These are phyloP conservation scores for Davidsoniella australis DNA, from an alignment of 2,329 filamentous ascomycete genomes.

Conservation along the genomic window DNA sequence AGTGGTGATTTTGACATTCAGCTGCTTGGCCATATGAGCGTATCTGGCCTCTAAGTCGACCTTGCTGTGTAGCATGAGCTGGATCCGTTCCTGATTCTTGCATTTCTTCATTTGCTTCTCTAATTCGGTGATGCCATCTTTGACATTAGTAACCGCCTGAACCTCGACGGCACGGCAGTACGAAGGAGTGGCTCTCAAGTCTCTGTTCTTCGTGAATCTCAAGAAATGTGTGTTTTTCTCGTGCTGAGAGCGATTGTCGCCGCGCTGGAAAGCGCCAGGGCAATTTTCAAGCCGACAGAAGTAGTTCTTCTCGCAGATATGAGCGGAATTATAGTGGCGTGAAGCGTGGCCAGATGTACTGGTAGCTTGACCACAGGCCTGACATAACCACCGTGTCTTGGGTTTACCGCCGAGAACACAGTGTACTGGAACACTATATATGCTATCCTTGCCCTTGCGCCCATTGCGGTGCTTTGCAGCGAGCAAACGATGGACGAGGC, in stretches of 20 bases:
- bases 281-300: conserved; percentile 4
- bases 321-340: conserved; percentile 3
- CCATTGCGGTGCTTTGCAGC: not conserved
- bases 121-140: too few relatives aligned
- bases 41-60: too few relatives aligned
- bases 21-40: too few relatives aligned
- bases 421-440: conserved; percentile 1
- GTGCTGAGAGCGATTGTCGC: conserved; percentile 5
- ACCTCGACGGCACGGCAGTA: not conserved
- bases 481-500: not conserved
- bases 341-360: conserved; percentile 5
- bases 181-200: not conserved
- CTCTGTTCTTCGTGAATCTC: not conserved
- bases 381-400: conserved; percentile 5
- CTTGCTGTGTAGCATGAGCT: too few relatives aligned
- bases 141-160: not conserved
- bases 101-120: too few relatives aligned
- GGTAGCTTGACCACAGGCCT: not conserved
- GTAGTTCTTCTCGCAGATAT: not conserved
- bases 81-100: too few relatives aligned
- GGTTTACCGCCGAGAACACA: not conserved
- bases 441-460: conserved; percentile 4
- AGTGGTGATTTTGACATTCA: too few relatives aligned
- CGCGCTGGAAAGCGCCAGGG: conserved; percentile 1
- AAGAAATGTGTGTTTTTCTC: not conserved